A percentile compares a stretch with the other conserved stretches of the same genome.
Conservation (phyloP, 2,329 filamentous ascomycete species). For the Lojkania enalia region DNA sequence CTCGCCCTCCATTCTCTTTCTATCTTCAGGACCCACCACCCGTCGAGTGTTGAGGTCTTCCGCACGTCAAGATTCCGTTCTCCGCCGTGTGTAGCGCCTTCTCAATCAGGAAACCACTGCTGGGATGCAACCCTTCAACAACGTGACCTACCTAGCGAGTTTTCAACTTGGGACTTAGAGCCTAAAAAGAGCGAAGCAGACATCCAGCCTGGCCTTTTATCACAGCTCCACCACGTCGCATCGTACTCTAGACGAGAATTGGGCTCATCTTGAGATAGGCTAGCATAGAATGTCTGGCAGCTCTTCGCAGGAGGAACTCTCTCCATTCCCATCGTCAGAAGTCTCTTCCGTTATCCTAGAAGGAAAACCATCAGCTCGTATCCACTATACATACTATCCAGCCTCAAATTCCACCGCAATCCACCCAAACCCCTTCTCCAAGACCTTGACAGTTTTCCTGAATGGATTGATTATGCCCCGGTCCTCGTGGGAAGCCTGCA, state of each 20-base stretch:
- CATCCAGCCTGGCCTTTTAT: too few species aligned
- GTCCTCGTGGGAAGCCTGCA: slow-evolving; percentile 43
- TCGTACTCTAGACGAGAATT: too few species aligned
- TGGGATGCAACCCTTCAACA: too few species aligned
- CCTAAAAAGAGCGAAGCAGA: too few species aligned
- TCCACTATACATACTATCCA: slow-evolving; percentile 42
- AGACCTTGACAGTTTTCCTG: slow-evolving; percentile 48
- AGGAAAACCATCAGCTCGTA: slow-evolving; percentile 31
- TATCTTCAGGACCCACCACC: too few species aligned
- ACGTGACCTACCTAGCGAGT: too few species aligned
- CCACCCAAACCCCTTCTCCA: slow-evolving; percentile 38
- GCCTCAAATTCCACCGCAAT: slow-evolving; percentile 27
- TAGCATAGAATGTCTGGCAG: not conserved
- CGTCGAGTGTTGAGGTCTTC: too few species aligned
- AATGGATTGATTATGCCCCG: slow-evolving; percentile 50
- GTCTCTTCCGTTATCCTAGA: slow-evolving; percentile 32
- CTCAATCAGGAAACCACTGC: slow-evolving; percentile 15
- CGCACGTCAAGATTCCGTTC: too few species aligned
- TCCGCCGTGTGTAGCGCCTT: slow-evolving; percentile 12
- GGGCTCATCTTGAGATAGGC: too few species aligned
- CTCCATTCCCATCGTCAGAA: slow-evolving; percentile 35
- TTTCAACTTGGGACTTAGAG: too few species aligned
- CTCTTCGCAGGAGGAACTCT: slow-evolving; percentile 32
- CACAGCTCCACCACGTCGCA: too few species aligned
- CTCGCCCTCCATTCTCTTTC: not conserved